Conservation (phyloP, 495 filamentous ascomycete genomes). For the Penicillium flavigenum region DNA sequence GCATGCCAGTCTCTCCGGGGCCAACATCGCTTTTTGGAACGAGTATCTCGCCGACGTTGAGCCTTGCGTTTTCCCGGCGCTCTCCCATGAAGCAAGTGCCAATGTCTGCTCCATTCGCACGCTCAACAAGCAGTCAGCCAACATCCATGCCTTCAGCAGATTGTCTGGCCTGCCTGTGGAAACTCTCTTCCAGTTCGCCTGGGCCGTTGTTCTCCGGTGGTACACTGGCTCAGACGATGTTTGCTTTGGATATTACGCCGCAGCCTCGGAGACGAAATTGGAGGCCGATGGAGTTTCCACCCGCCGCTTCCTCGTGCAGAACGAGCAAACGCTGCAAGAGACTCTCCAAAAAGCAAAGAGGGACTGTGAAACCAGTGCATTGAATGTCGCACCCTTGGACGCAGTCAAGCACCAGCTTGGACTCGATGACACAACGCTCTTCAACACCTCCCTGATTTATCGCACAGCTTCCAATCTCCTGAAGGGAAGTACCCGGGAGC, state of each 20-base stretch:
- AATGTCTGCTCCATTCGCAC: conserved; percentile 18
- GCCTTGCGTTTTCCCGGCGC: conserved; percentile 53
- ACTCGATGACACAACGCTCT: conserved; percentile 39
- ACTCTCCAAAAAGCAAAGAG: conserved; percentile 37
- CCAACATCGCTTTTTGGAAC: conserved; percentile 50
- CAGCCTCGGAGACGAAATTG: conserved; percentile 22
- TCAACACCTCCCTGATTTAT: conserved; percentile 54
- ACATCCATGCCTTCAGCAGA: conserved; percentile 40
- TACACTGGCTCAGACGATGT: conserved; percentile 55
- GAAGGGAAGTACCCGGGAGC: conserved; percentile 10
- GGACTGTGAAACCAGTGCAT: conserved; percentile 35
- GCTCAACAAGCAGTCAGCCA: conserved; percentile 29
- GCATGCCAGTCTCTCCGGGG: conserved; percentile 17
- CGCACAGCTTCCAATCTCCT: conserved; percentile 13
- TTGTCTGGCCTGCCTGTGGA: conserved; percentile 28
- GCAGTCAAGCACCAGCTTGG: conserved; percentile 43
- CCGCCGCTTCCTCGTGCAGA: conserved; percentile 38
- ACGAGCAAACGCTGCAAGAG: conserved; percentile 35
- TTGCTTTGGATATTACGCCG: conserved; percentile 51
- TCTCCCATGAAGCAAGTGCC: conserved; percentile 24
- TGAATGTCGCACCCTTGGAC: conserved; percentile 39
- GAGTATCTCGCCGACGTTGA: conserved; percentile 48
- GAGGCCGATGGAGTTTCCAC: conserved; percentile 21
- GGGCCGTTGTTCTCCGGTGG: conserved; percentile 53
- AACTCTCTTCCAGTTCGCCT: conserved; percentile 47